A percentile compares a stretch with the other conserved stretches of the same genome.
Evolutionary conservation across 495 filamentous ascomycete genomes (phyloP).

Genomic region (Hypoxylon rickii): DNA sequence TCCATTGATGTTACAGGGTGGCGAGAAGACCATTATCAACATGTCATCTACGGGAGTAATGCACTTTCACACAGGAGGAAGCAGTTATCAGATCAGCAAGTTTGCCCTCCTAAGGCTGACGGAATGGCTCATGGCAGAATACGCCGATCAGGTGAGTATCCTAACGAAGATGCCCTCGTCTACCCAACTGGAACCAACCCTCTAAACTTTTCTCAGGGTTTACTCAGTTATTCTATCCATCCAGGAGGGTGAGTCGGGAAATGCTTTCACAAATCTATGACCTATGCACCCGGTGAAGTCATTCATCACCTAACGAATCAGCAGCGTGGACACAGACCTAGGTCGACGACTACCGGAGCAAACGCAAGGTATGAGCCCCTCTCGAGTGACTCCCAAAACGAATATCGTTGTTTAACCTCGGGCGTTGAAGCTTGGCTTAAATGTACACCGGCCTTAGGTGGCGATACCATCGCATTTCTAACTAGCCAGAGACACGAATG

Average conservation of each 20-base stretch:
- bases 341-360: constrained; percentile 13
- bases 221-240: constrained; percentile 52
- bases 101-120: constrained; percentile 52
- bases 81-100: constrained; percentile 52
- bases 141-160: constrained; percentile 38
- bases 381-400: background rate
- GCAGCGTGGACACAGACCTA: constrained; percentile 23
- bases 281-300: background rate
- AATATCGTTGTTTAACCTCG: background rate
- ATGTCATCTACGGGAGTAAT: constrained; percentile 49
- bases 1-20: constrained; percentile 50
- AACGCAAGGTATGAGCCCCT: constrained; percentile 16
- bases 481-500: constrained; percentile 51
- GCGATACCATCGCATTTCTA: constrained; percentile 54
- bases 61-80: constrained; percentile 34
- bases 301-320: background rate
- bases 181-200: background rate
- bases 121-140: constrained; percentile 50
- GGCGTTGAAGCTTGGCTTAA: constrained; percentile 24
- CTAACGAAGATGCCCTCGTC: background rate
- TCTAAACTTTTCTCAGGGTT: constrained; percentile 34
- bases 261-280: background rate
- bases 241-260: constrained; percentile 49
- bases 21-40: constrained; percentile 55
- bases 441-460: constrained; percentile 47